Evolutionary conservation across 768 basidiomycete genomes (phyloP).

Genomic region (Kwoniella sp.): DNA sequence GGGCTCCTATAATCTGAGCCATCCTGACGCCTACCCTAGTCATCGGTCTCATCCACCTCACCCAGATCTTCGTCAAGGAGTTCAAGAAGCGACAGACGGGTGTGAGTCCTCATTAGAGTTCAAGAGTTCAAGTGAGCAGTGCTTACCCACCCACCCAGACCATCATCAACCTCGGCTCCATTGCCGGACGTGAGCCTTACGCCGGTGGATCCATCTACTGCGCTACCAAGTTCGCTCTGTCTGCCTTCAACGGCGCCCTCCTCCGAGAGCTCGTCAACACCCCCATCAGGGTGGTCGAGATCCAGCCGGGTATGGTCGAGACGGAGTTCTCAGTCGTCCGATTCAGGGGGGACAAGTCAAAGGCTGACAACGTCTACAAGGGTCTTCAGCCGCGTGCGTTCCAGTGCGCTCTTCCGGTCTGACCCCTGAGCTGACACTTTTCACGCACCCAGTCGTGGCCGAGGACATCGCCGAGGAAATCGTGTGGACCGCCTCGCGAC

Average conservation of each 20-base stretch:
- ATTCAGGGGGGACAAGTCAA: conserved; percentile 74
- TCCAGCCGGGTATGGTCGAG: conserved; percentile 92
- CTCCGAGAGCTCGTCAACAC: conserved; percentile 86
- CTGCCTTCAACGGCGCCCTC: conserved; percentile 76
- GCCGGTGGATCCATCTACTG: conserved; percentile 83
- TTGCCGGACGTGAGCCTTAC: conserved; percentile 84
- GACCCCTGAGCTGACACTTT: not conserved
- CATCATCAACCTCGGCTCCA: conserved; percentile 90
- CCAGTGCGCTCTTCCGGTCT: conserved; percentile 55
- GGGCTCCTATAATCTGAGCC: not conserved
- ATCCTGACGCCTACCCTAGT: conserved; percentile 14
- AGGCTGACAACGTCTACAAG: conserved; percentile 85
- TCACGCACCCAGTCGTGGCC: conserved; percentile 59
- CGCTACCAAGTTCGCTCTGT: conserved; percentile 68
- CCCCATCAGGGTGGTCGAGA: conserved; percentile 86
- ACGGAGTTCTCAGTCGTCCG: conserved; percentile 83
- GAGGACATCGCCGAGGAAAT: conserved; percentile 96
- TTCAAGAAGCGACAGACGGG: conserved; percentile 44
- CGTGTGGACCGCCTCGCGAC: conserved; percentile 89
- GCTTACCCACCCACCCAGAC: no score
- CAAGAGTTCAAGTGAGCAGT: no score
- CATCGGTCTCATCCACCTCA: conserved; percentile 48
- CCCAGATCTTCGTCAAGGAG: conserved; percentile 45
- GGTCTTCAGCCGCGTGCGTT: conserved; percentile 76
- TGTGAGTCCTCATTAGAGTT: no score